phyloP scores from a whole-genome alignment of 129 eudicot genomes.

The Artemisia tridentata region DNA sequence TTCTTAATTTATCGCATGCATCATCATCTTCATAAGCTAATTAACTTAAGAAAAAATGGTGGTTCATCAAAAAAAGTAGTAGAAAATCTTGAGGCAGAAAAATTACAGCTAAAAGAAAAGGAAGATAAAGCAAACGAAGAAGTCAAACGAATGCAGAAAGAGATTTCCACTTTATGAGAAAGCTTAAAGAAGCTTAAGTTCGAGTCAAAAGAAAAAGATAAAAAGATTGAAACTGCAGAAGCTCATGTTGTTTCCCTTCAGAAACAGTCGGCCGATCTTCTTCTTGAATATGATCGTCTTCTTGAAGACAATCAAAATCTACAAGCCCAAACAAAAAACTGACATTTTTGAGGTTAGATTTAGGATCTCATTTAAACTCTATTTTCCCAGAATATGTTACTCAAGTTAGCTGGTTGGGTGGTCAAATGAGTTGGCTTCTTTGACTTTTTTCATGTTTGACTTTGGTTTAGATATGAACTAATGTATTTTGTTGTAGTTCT shows the following conservation, averaged over 20 bases:
- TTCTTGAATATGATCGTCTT: slow-evolving; percentile 85
- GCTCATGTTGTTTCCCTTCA: slow-evolving; percentile 87
- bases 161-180: slow-evolving; percentile 46
- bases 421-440: slow-evolving; percentile 12
- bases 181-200: slow-evolving; percentile 56
- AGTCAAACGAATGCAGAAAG: slow-evolving; percentile 52
- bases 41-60: slow-evolving; percentile 46
- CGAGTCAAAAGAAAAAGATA: slow-evolving; percentile 71
- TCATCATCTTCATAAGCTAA: slow-evolving; percentile 66
- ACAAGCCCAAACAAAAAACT: slow-evolving; percentile 51
- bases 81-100: slow-evolving; percentile 80
- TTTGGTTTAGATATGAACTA: slow-evolving; percentile 22
- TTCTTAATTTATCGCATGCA: slow-evolving; percentile 93
- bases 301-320: slow-evolving; percentile 89
- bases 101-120: slow-evolving; percentile 60
- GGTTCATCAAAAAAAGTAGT: slow-evolving; percentile 63
- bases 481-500: slow-evolving; percentile 8
- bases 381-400: slow-evolving; percentile 4
- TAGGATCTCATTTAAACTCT: slow-evolving; percentile 3
- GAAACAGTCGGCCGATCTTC: slow-evolving; percentile 94
- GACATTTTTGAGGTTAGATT: slow-evolving; percentile 31
- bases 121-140: slow-evolving; percentile 68
- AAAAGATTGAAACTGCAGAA: slow-evolving; percentile 71
- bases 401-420: background rate
- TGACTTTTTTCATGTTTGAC: slow-evolving; percentile 27